Evolutionary conservation across 768 basidiomycete genomes (phyloP).

Genomic region (Aureoboletus auriporus): DNA sequence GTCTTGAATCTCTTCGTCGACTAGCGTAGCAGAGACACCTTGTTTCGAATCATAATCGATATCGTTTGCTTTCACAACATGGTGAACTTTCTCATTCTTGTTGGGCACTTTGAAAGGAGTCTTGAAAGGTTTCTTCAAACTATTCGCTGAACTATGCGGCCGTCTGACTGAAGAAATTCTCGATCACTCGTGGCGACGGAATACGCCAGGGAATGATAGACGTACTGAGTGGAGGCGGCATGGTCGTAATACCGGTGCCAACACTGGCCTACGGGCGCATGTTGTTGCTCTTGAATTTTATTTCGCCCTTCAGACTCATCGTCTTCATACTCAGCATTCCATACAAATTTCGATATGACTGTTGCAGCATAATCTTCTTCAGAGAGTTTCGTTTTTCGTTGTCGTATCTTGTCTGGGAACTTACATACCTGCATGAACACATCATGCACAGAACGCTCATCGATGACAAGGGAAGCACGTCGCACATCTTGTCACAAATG

Average conservation of each 20-base stretch:
- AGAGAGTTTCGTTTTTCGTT: conserved; percentile 48
- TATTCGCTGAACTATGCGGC: conserved; percentile 38
- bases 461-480: conserved; percentile 43
- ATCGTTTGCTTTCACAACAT: conserved; percentile 2
- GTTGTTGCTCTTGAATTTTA: background rate
- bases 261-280: background rate
- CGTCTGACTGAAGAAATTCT: conserved; percentile 38
- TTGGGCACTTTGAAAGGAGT: conserved; percentile 44
- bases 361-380: conserved; percentile 31
- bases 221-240: conserved; percentile 25
- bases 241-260: background rate
- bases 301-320: conserved; percentile 15
- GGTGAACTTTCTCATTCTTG: conserved; percentile 25
- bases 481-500: conserved; percentile 78
- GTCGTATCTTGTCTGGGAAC: conserved; percentile 62
- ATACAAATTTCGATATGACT: conserved; percentile 13
- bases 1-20: background rate
- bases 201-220: background rate
- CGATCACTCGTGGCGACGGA: background rate
- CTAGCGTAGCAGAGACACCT: background rate
- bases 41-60: background rate
- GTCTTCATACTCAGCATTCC: conserved; percentile 27
- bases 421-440: conserved; percentile 62
- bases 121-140: conserved; percentile 44
- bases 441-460: background rate